Evolutionary conservation across 208 protist genomes (phyloP).

Genomic region (Vickermania spadyakhi): DNA sequence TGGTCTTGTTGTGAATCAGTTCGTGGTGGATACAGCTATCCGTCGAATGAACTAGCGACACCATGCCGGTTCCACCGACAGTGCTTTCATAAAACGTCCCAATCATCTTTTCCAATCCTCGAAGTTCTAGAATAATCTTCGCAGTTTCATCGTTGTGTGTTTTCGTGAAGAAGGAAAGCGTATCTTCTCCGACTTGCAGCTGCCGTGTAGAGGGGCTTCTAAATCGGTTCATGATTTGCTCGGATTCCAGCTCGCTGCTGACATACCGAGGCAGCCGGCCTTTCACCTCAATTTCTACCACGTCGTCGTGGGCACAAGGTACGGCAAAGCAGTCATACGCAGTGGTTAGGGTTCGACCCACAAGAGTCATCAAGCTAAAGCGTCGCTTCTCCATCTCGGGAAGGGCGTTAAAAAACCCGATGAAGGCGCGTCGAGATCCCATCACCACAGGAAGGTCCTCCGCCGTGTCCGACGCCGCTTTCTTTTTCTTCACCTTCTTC

Average conservation of each 20-base stretch:
- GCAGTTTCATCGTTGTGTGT: constrained; percentile 70
- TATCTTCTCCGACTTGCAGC: constrained; percentile 84
- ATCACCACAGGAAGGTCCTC: constrained; percentile 73
- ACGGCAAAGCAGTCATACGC: constrained; percentile 76
- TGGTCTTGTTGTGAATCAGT: constrained; percentile 91
- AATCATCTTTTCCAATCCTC: constrained; percentile 85
- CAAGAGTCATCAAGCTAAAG: constrained; percentile 69
- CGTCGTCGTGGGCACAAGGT: constrained; percentile 68
- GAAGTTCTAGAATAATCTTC: constrained; percentile 72
- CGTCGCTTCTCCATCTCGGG: constrained; percentile 52
- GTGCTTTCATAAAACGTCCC: constrained; percentile 90
- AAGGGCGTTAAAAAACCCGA: constrained; percentile 79
- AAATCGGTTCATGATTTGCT: constrained; percentile 79
- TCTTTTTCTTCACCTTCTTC: constrained; percentile 4
- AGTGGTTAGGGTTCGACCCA: constrained; percentile 55
- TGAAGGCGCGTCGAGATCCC: constrained; percentile 68
- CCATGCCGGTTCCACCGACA: constrained; percentile 86
- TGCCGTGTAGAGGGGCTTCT: constrained; percentile 67
- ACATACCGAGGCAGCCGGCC: constrained; percentile 63
- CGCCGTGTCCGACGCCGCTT: constrained; percentile 21
- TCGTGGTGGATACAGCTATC: constrained; percentile 91
- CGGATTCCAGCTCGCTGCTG: constrained; percentile 67
- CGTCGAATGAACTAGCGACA: constrained; percentile 78
- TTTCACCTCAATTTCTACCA: constrained; percentile 65
- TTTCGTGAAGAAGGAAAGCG: constrained; percentile 80